These are phyloP conservation scores for Rusavskia elegans DNA, from an alignment of 495 filamentous ascomycete species.

Conservation along the genomic window DNA sequence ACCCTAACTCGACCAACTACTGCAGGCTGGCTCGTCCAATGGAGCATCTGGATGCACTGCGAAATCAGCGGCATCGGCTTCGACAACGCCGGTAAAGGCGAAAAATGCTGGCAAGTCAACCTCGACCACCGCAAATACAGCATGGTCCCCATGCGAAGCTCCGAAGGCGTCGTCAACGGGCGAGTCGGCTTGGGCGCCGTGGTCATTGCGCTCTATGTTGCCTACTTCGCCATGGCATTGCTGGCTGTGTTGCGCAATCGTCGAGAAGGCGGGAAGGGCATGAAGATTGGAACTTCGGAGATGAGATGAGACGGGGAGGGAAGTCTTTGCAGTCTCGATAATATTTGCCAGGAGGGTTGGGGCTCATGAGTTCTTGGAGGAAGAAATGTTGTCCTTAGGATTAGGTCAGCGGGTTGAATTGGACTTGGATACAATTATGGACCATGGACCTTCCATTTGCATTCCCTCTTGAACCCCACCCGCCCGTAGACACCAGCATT, in stretches of 20 bases:
- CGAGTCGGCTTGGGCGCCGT: not conserved
- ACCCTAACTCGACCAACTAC: too few relatives aligned
- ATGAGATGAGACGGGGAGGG: too few relatives aligned
- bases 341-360: too few relatives aligned
- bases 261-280: not conserved
- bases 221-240: not conserved
- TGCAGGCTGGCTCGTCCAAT: not conserved
- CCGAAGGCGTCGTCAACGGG: not conserved
- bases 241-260: not conserved
- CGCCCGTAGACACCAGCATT: too few relatives aligned
- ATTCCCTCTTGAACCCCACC: too few relatives aligned
- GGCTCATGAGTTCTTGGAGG: too few relatives aligned
- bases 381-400: too few relatives aligned
- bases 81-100: not conserved
- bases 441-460: too few relatives aligned
- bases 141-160: not conserved
- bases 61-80: constrained; percentile 1
- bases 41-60: constrained; percentile 2
- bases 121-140: not conserved
- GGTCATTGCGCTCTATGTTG: not conserved
- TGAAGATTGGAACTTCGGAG: too few relatives aligned
- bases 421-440: too few relatives aligned
- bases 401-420: too few relatives aligned
- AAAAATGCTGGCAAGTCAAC: constrained; percentile 1
- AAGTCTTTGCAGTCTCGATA: too few relatives aligned